Percentiles rank a stretch among this genome's conserved stretches.
phyloP scores from a whole-genome alignment of 108 stramenopile genomes.

The Chaetoceros muelleri region DNA sequence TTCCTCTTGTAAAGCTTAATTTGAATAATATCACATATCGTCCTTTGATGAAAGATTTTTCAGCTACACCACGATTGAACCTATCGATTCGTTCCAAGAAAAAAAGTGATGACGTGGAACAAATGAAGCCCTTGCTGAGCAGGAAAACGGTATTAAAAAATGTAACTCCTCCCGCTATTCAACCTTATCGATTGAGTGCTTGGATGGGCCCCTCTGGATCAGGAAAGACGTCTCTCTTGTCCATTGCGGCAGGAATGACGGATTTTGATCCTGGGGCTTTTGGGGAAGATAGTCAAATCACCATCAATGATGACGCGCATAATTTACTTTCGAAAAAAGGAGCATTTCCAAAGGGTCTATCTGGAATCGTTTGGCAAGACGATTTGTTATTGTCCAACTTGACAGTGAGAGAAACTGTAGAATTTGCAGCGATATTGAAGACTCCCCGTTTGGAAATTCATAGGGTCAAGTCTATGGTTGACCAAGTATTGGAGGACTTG shows the following conservation, averaged over 20 bases:
- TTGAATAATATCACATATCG: slow-evolving; percentile 55
- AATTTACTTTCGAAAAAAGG: slow-evolving; percentile 10
- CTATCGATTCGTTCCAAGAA: neutral
- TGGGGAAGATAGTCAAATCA: slow-evolving; percentile 26
- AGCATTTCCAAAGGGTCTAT: slow-evolving; percentile 46
- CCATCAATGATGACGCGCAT: slow-evolving; percentile 33
- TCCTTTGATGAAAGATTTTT: slow-evolving; percentile 26
- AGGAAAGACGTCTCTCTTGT: slow-evolving; percentile 60
- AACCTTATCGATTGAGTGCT: slow-evolving; percentile 44
- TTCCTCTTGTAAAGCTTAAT: slow-evolving; percentile 39
- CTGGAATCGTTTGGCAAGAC: slow-evolving; percentile 82
- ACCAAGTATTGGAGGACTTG: slow-evolving; percentile 45
- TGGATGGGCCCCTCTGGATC: slow-evolving; percentile 76
- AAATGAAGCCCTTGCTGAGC: neutral
- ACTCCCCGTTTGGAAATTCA: slow-evolving; percentile 26
- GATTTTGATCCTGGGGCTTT: slow-evolving; percentile 23
- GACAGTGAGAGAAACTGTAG: slow-evolving; percentile 74
- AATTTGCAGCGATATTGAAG: slow-evolving; percentile 69
- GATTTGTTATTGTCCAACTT: slow-evolving; percentile 72
- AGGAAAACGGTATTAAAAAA: slow-evolving; percentile 31
- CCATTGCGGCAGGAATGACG: slow-evolving; percentile 43
- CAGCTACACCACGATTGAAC: neutral
- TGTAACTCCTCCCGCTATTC: slow-evolving; percentile 38
- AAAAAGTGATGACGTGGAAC: neutral
- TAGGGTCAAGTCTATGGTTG: slow-evolving; percentile 30